Evolutionary conservation across 495 filamentous ascomycete species (phyloP), one percentile per base, ranked within the genome.

Genomic region (Neurospora pannonica): DNA sequence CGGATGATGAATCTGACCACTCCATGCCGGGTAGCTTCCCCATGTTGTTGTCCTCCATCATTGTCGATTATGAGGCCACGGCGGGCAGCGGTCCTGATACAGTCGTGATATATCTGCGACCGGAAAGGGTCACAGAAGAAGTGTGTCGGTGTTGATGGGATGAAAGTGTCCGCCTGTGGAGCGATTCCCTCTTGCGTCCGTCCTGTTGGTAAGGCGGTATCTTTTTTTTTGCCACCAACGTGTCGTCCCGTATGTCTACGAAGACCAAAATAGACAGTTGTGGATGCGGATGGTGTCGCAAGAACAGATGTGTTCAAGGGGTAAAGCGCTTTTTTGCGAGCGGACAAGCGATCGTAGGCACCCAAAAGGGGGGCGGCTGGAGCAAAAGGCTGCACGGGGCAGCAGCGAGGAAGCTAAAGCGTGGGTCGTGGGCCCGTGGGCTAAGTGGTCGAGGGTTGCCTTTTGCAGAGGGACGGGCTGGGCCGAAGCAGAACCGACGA

Each of bases 1-100:
- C 79, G 24, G 83, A 85, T 7, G 77, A 81, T n/a, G 81, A 77
- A 69, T 83, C 81, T 11, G 84, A 86, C 43, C 81, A 75, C 71
- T 77, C 75, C 71, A 79, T 79, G 21, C 75, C 71, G 36, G 74
- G 37, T 28, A 70, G 31, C 15, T 74, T 76, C 28, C 71, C 42
- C 39, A 71, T 73, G 38, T 37, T 73, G 38, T 71, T 46, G 54
- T 80, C 79, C 43, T 76, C 81, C 79, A 81, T 81, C 70, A 76
- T 75, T 62, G 15, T 62, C 54, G 6, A 62, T 34, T 62, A 62
- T 8, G 28, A 34, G 54, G 28, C 54, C 54, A 62, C 54, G 54
- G 28, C 54, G 54, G 54, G 54, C 54, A 34, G 28, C 15, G 15
- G 28, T 62, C 13, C 54, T 62, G 28, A 34, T 34, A 19, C 8